Base-by-base conservation (phyloP, 176 grass and related monocot species). In the Hyparrhenia diplandra region DNA sequence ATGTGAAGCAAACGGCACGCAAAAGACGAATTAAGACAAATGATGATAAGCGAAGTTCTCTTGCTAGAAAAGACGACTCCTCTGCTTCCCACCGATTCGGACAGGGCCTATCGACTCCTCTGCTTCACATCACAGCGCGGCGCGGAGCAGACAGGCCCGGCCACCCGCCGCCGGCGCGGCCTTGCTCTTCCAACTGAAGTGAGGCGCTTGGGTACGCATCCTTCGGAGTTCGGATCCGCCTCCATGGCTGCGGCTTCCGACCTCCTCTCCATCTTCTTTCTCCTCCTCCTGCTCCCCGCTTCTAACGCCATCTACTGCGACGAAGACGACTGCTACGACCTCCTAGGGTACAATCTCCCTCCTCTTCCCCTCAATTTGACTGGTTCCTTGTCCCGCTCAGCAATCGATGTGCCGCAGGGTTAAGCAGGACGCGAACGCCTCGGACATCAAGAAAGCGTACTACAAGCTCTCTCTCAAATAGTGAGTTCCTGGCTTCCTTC, bases 401-500 rank as follows among this genome's bases (percentile, higher is more conserved):
- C 23, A 10, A 24, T 67, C 74, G 5, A 8, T 31, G 57, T 21
- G 13, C 13, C 4, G 12, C 85, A 98, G 95, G 75, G 49, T 98
- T 83, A 90, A 91, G 28, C 92, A 98, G 85, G 86, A 78, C 62
- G 92, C 95, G 12, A 94, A 98, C 81, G 75, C 86, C 42, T 93
- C 95, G 8, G 95, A 98, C 84, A 98, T 98, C 81, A 94, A 85
- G 92, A 89, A 94, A 61, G 90, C 95, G 28, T 98, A 98, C 78
- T 98, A 94, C 90, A 98, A 93, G 86, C 95, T 98, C 62, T 98
- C 95, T 60, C 88, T 98, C 70, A 94, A 94, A 81, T 55, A 98
- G 94, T 94, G 85, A 43, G 87, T 49, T 64, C 24, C 10, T 62
- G 59, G 58, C 12, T 3, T 30, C 8, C 8, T 43, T 30, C 2